Evolutionary conservation across 495 filamentous ascomycete genomes (phyloP).

Genomic region (Aspergillus sparsus): DNA sequence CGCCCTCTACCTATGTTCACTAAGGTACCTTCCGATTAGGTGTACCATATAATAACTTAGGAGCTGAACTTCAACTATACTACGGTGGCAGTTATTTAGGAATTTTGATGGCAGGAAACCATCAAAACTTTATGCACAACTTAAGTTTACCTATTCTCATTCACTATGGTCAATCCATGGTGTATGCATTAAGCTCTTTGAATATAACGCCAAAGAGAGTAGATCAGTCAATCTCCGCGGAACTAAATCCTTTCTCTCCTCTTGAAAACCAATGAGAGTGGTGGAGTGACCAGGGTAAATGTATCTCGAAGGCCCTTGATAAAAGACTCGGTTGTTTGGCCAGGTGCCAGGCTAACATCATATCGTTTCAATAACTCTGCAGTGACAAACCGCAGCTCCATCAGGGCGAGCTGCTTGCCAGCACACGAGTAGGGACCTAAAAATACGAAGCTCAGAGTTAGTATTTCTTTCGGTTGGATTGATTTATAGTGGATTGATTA

Average conservation of each 20-base stretch:
- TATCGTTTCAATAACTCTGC: conserved; percentile 37
- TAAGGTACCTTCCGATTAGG: too few species aligned
- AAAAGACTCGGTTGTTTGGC: conserved; percentile 5
- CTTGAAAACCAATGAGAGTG: conserved; percentile 8
- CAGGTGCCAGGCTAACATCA: conserved; percentile 17
- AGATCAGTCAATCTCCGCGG: not conserved
- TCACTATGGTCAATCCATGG: not conserved
- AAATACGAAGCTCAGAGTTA: not conserved
- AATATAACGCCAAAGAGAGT: not conserved
- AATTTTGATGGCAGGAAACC: too few species aligned
- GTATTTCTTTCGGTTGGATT: not conserved
- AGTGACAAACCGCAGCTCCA: conserved; percentile 45
- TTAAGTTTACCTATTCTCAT: too few species aligned
- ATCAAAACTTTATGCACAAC: too few species aligned
- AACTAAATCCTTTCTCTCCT: not conserved
- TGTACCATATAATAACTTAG: too few species aligned
- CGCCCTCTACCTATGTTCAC: too few species aligned
- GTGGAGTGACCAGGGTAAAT: conserved; percentile 12
- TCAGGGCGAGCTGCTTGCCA: conserved; percentile 53
- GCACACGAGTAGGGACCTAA: conserved; percentile 48
- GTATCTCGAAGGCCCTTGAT: conserved; percentile 8
- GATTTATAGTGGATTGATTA: not conserved
- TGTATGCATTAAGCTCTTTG: not conserved
- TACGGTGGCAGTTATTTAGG: too few species aligned
- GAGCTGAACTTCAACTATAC: too few species aligned